Base-by-base conservation (phyloP, 1,139 yeast genomes). In the Sugiyamaella neomexicana region DNA sequence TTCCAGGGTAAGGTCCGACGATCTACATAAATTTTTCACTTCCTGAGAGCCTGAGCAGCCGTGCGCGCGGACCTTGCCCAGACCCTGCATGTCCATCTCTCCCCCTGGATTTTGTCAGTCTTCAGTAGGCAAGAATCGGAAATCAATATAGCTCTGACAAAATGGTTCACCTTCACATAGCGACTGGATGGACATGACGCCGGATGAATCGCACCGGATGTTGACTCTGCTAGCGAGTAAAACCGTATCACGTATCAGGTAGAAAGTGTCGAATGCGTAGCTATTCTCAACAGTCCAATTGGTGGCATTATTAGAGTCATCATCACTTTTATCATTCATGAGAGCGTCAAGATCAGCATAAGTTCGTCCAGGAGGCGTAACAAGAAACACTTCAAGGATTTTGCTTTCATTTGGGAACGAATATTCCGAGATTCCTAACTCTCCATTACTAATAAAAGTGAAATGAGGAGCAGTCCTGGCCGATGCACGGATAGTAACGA, bases 341-440 rank as follows among this genome's bases (percentile, higher is more conserved):
- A 39, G 23, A 16, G 43, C 10, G 7, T 51, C 58, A 10, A 44
- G 55, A 10, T 56, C 58, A 2, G 45, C 55, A 5, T 53, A 49
- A n/a, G 52, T 53, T 17, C 46, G 55, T 15, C 57, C 59, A 10
- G 62, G 63, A 8, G 53, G 52, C 17, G 56, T 52, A 25, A 67
- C 67, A 12, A 63, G 54, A 46, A 81, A 64, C 20, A 77, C 76
- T 50, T 86, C 95, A 46, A 89, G 69, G 8, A 83, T 80, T 1
- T 83, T 74, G 61, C 78, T 77, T 51, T 81, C 88, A 56, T 78
- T 80, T 0, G 96, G 96, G 57, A 85, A 78, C 9, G 80, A 77
- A 25, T 88, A 73, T 64, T 86, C 84, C 54, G 89, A 83, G 49
- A 77, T 75, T 0, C 96, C 96, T 46, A 88, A 76, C 10, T 81